Conservation (phyloP, 2,329 filamentous ascomycete species). For the Aspergillus vadensis region DNA sequence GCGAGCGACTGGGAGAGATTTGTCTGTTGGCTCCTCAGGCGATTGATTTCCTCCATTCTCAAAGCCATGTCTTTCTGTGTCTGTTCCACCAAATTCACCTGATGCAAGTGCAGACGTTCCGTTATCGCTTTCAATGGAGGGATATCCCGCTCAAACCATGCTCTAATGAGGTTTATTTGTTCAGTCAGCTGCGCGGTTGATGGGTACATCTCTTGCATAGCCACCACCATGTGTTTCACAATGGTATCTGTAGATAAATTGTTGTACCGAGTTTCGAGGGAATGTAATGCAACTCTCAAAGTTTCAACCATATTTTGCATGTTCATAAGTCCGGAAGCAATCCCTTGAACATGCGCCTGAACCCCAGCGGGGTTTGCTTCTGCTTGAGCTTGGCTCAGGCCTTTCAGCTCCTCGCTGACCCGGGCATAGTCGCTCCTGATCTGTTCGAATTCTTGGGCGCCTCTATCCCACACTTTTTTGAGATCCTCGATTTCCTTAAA, state of each 20-base stretch:
- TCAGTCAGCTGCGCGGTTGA: conserved; percentile 27
- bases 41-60: conserved; percentile 8
- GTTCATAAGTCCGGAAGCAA: conserved; percentile 6
- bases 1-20: conserved; percentile 10
- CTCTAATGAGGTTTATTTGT: conserved; percentile 23
- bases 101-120: conserved; percentile 11
- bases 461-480: conserved; percentile 8
- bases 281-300: conserved; percentile 32
- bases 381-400: background rate
- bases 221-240: conserved; percentile 35
- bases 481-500: conserved; percentile 24
- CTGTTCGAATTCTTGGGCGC: background rate
- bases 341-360: conserved; percentile 7
- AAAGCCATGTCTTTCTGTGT: conserved; percentile 10
- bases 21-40: conserved; percentile 3
- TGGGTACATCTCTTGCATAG: conserved; percentile 41
- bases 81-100: background rate
- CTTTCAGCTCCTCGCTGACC: background rate
- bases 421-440: background rate
- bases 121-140: conserved; percentile 1
- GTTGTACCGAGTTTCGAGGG: conserved; percentile 53
- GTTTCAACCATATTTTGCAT: conserved; percentile 15
- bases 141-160: conserved; percentile 16
- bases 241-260: conserved; percentile 49
- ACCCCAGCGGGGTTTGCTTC: background rate